Evolutionary conservation across 2,329 filamentous ascomycete genomes (phyloP).

Genomic region (Monascus ruber): DNA sequence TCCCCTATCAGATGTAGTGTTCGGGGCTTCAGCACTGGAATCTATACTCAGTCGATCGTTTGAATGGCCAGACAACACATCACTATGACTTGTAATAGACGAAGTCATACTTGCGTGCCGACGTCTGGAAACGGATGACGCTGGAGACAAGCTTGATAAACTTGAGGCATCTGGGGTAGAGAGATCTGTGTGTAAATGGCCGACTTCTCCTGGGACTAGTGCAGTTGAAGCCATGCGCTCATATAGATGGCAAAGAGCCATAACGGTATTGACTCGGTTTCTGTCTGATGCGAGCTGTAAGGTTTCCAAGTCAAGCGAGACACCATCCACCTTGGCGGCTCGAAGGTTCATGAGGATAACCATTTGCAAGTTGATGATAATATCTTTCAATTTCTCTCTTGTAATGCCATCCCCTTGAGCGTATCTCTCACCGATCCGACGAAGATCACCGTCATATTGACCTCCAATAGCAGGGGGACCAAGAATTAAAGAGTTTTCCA

Average conservation of each 20-base stretch:
- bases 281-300: conserved; percentile 20
- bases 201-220: not conserved
- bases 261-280: not conserved
- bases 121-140: not conserved
- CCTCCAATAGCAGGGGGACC: conserved; percentile 24
- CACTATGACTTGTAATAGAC: not conserved
- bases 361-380: conserved; percentile 27
- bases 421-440: conserved; percentile 23
- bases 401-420: conserved; percentile 25
- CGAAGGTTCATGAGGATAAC: conserved; percentile 23
- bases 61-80: not conserved
- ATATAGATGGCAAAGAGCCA: not conserved
- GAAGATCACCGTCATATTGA: conserved; percentile 24
- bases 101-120: not conserved
- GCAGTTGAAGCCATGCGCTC: not conserved
- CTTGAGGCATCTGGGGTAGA: not conserved
- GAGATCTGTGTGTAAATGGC: not conserved
- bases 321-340: conserved; percentile 18
- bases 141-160: not conserved
- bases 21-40: no score
- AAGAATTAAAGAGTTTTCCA: conserved; percentile 25
- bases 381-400: conserved; percentile 28
- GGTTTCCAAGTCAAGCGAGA: conserved; percentile 17
- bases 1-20: no score
- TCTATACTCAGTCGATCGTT: no score